phyloP scores from a whole-genome alignment of 805 yeast species.

The Candida takata region DNA sequence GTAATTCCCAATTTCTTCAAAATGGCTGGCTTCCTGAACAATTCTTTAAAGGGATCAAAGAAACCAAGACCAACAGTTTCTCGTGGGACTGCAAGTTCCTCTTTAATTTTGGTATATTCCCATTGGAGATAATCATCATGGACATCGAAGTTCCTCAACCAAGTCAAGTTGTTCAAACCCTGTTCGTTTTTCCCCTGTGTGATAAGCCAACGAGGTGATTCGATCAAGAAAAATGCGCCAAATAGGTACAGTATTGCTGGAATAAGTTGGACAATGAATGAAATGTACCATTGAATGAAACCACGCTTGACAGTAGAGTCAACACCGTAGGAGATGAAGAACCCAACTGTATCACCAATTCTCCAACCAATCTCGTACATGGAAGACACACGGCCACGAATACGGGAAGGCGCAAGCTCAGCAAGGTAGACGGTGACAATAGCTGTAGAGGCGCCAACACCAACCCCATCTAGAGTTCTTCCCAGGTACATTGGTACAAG shows the following conservation, averaged over 20 bases:
- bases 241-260: slow-evolving; percentile 33
- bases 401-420: slow-evolving; percentile 37
- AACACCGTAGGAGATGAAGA: slow-evolving; percentile 3
- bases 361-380: slow-evolving; percentile 6
- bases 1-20: slow-evolving; percentile 31
- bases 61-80: slow-evolving; percentile 28
- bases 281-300: slow-evolving; percentile 39
- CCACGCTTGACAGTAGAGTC: slow-evolving; percentile 1
- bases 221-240: slow-evolving; percentile 33
- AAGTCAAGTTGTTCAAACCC: slow-evolving; percentile 30
- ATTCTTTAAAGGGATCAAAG: slow-evolving; percentile 31
- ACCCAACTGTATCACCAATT: slow-evolving; percentile 4
- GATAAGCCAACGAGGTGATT: slow-evolving; percentile 39
- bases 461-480: slow-evolving; percentile 39
- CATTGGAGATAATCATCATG: slow-evolving; percentile 34
- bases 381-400: slow-evolving; percentile 31
- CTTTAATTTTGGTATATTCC: slow-evolving; percentile 29
- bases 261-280: slow-evolving; percentile 38
- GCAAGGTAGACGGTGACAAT: slow-evolving; percentile 41
- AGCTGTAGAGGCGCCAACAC: slow-evolving; percentile 44
- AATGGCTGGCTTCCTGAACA: slow-evolving; percentile 25
- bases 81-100: slow-evolving; percentile 16
- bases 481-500: slow-evolving; percentile 44
- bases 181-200: slow-evolving; percentile 28
- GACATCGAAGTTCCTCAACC: slow-evolving; percentile 30